Percentiles rank a stretch among this genome's conserved stretches.
Evolutionary conservation across 495 filamentous ascomycete species (phyloP).

Genomic region (Trichocladium antarcticum): DNA sequence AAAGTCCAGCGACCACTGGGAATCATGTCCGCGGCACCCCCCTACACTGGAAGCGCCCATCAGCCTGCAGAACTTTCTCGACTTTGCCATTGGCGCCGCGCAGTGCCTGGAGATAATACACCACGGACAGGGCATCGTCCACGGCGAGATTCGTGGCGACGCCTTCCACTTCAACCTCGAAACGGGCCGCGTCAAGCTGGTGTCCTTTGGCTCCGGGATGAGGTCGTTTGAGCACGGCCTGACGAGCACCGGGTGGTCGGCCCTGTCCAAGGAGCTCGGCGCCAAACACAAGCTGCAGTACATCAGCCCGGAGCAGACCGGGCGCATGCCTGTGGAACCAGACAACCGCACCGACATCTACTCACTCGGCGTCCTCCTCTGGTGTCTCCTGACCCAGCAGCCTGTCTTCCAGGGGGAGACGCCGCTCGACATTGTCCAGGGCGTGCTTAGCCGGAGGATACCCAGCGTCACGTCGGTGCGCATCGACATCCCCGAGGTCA

Average conservation of each 20-base stretch:
- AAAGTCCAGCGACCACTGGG: slow-evolving; percentile 38
- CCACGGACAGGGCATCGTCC: slow-evolving; percentile 68
- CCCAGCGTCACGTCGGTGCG: slow-evolving; percentile 61
- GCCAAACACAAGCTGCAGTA: slow-evolving; percentile 76
- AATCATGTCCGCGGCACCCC: slow-evolving; percentile 24
- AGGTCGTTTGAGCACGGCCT: slow-evolving; percentile 81
- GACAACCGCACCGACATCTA: slow-evolving; percentile 88
- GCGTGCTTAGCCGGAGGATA: slow-evolving; percentile 64
- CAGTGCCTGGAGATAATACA: slow-evolving; percentile 80
- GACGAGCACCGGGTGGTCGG: slow-evolving; percentile 72
- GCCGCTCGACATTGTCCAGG: slow-evolving; percentile 79
- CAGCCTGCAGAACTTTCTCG: slow-evolving; percentile 61
- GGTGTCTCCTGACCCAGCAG: slow-evolving; percentile 68
- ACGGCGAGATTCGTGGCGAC: slow-evolving; percentile 79
- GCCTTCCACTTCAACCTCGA: slow-evolving; percentile 73
- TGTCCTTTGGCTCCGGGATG: slow-evolving; percentile 73
- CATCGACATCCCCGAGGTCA: slow-evolving; percentile 66
- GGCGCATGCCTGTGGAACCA: slow-evolving; percentile 76
- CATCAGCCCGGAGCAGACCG: slow-evolving; percentile 86
- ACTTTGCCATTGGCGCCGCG: slow-evolving; percentile 77
- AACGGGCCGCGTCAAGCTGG: slow-evolving; percentile 58
- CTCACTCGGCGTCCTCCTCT: slow-evolving; percentile 75
- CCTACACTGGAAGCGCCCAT: slow-evolving; percentile 47
- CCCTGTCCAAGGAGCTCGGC: slow-evolving; percentile 64
- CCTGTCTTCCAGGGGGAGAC: slow-evolving; percentile 65